Evolutionary conservation across 306 rosid genomes (phyloP).

Genomic region (Abrus precatorius): DNA sequence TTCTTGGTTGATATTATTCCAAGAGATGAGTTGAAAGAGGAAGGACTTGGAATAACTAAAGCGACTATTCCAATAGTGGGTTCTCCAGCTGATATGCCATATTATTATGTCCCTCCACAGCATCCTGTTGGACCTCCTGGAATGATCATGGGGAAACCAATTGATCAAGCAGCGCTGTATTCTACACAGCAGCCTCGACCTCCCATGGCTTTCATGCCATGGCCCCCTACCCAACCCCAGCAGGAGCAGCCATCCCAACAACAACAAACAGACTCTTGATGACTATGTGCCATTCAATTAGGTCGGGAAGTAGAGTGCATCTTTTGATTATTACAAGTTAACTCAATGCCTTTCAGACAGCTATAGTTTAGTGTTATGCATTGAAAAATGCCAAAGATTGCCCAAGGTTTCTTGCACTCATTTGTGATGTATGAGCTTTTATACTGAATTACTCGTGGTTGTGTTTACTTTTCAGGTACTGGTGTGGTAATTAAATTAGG

Average conservation of each 20-base stretch:
- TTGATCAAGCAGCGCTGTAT: conserved; percentile 64
- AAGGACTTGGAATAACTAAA: conserved; percentile 78
- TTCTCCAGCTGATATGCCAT: conserved; percentile 74
- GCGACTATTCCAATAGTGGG: conserved; percentile 71
- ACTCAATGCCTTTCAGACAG: conserved; percentile 34
- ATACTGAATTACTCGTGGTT: conserved; percentile 21
- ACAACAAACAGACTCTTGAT: conserved; percentile 65
- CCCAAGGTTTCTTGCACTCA: conserved; percentile 39
- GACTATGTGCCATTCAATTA: conserved; percentile 7
- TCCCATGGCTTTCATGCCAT: conserved; percentile 76
- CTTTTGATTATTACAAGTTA: conserved; percentile 45
- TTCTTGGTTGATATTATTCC: conserved; percentile 86
- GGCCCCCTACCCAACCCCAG: conserved; percentile 72
- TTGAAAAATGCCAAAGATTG: conserved; percentile 34
- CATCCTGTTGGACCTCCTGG: conserved; percentile 71
- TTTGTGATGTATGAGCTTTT: conserved; percentile 47
- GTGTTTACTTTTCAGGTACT: conserved; percentile 42
- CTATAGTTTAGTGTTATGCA: conserved; percentile 39
- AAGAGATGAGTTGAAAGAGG: conserved; percentile 86
- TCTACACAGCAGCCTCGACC: conserved; percentile 72
- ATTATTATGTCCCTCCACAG: conserved; percentile 70
- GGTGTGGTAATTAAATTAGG: conserved; percentile 40
- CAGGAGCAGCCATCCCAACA: conserved; percentile 62
- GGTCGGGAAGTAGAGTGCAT: conserved; percentile 26
- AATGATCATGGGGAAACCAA: conserved; percentile 89